Evolutionary conservation across 2,329 filamentous ascomycete genomes (phyloP), one percentile per base, ranked within the genome.

Genomic region (Rasamsonia emersonii): DNA sequence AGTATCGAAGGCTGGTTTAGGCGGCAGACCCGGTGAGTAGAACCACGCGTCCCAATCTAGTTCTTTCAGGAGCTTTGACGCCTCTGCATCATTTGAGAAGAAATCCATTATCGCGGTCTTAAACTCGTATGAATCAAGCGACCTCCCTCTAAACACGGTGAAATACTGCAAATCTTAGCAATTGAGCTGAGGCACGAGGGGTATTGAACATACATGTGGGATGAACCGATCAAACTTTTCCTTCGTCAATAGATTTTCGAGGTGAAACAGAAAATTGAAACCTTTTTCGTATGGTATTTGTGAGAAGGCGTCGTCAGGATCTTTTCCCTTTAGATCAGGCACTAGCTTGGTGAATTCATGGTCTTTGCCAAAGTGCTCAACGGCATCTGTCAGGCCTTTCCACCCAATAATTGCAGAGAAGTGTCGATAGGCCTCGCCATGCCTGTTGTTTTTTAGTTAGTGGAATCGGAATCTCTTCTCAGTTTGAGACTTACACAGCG

Each of bases 351-450:
- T 98, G 64, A 91, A 96, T 47, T 89, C 82, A 53, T 94, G 86
- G 43, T 93, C 82, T 31, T 76, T 67, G 23, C 89, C 89, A 49
- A 80, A 91, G 23, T 78, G 71, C 19, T 80, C 70, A 20, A 96
- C 77, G 4, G 84, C 76, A 49, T 94, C 86, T 61, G 82, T 73
- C 11, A 94, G 74, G 2, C 80, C 75, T 54, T 93, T 91, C 89
- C 89, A 96, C 38, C 91, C 91, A 43, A 95, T 93, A 43, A 96
- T 93, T 42, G 89, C 80, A 6, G 84, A 93, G 59, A 98, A 96
- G 62, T 95, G 83, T 41, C 91, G 84, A 53, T 93, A 79, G 4
- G 82, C 64, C 42, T 89, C 82, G 28, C 86, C 86, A 47, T 95
- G 86, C 26, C 93, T 61, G 31, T 10, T 17, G 15, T 13, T 33